These are phyloP conservation scores for Eucalyptus globulus DNA, from an alignment of 345 rosid genomes.

Conservation along the genomic window DNA sequence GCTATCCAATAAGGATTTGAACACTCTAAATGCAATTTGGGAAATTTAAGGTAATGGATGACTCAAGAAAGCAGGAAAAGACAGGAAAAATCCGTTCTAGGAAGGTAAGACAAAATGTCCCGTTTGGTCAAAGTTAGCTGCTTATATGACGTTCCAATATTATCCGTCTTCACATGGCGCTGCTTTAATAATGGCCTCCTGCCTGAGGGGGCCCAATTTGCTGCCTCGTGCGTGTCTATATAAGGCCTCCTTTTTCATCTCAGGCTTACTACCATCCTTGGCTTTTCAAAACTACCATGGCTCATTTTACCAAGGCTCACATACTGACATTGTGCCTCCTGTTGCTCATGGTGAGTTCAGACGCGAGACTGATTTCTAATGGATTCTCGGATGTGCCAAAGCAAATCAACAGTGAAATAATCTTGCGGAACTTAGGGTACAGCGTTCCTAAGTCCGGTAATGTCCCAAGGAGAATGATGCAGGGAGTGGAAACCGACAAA, in stretches of 20 bases:
- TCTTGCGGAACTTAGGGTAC: conserved; percentile 6
- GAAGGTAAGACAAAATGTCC: neutral
- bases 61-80: neutral
- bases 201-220: neutral
- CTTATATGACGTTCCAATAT: neutral
- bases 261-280: neutral
- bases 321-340: neutral
- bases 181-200: neutral
- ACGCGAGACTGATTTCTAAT: neutral
- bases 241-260: neutral
- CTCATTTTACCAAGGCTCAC: conserved; percentile 2
- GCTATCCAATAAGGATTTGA: neutral
- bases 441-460: neutral
- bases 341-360: neutral
- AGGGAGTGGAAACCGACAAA: neutral
- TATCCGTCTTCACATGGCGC: neutral
- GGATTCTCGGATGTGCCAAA: neutral
- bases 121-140: neutral
- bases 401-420: neutral
- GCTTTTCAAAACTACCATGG: neutral
- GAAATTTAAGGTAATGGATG: neutral
- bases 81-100: neutral
- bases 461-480: conserved; percentile 4
- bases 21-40: neutral
- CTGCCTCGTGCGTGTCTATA: neutral